Evolutionary conservation across 1,139 yeast species (phyloP).

Genomic region (Taiozyma onychis): DNA sequence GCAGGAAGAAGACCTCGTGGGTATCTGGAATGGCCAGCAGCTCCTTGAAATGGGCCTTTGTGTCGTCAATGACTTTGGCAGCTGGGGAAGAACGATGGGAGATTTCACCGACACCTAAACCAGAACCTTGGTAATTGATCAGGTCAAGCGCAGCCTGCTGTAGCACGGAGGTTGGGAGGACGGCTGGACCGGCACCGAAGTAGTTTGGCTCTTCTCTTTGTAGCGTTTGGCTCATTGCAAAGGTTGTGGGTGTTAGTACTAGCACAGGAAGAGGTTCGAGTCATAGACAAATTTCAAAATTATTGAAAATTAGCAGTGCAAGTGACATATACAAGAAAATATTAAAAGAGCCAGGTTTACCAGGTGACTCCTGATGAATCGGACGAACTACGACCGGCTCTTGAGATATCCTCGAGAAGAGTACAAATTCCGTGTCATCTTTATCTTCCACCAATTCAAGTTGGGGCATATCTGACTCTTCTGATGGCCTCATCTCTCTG

Average conservation of each 20-base stretch:
- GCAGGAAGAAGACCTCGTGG: constrained; percentile 89
- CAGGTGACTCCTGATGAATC: too few relatives aligned
- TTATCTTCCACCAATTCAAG: too few relatives aligned
- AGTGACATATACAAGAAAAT: neutral
- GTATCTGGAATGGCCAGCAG: constrained; percentile 78
- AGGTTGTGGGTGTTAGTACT: neutral
- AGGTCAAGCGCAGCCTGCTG: constrained; percentile 85
- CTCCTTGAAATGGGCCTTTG: constrained; percentile 60
- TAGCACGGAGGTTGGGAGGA: constrained; percentile 75
- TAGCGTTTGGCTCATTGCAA: constrained; percentile 25
- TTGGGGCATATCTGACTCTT: too few relatives aligned
- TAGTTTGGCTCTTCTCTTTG: constrained; percentile 73
- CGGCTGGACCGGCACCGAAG: constrained; percentile 98
- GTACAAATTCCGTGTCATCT: too few relatives aligned
- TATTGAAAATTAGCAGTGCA: neutral
- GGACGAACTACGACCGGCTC: too few relatives aligned
- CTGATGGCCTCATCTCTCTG: too few relatives aligned
- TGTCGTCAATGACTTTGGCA: constrained; percentile 63
- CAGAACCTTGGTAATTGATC: constrained; percentile 58
- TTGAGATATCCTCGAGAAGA: too few relatives aligned
- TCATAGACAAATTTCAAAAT: neutral
- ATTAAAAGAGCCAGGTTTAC: too few relatives aligned
- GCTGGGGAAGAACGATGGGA: constrained; percentile 93
- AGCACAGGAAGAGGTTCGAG: neutral
- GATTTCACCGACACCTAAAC: constrained; percentile 90